Percentiles rank a stretch among this genome's conserved stretches.
phyloP scores from a whole-genome alignment of 192 early-diverging fungal species.

The Coemansia sp. region DNA sequence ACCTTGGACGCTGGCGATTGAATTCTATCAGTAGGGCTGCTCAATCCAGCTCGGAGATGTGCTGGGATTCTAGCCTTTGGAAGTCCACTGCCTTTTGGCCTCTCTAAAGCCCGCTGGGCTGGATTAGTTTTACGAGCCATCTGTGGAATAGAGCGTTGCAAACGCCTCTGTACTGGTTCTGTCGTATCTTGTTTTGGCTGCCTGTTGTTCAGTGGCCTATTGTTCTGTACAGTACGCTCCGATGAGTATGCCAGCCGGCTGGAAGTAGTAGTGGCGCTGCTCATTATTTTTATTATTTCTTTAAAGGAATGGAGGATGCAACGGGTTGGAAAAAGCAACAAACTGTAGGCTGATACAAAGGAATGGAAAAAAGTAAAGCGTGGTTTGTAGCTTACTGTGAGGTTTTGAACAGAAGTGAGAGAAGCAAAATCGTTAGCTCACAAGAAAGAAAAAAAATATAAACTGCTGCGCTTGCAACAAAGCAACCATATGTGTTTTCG shows the following conservation, averaged over 20 bases:
- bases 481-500: too few species aligned
- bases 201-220: background rate
- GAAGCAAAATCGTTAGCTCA: too few species aligned
- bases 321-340: background rate
- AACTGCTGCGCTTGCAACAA: too few species aligned
- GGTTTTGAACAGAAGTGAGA: background rate
- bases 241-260: background rate
- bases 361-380: background rate
- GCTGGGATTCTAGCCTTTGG: conserved; percentile 12
- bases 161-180: background rate
- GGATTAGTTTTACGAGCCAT: background rate
- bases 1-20: conserved; percentile 44
- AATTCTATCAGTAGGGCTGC: conserved; percentile 46
- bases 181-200: background rate
- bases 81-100: background rate
- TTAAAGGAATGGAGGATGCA: background rate
- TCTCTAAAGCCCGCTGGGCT: background rate
- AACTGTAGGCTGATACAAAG: too few species aligned
- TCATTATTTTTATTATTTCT: conserved; percentile 1
- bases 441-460: too few species aligned
- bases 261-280: background rate
- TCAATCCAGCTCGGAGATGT: conserved; percentile 22
- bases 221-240: background rate
- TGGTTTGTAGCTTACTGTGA: background rate
- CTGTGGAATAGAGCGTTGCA: background rate